Evolutionary conservation across 371 early-diverging fungal species (phyloP).

Genomic region (Mitosporidium daphniae): DNA sequence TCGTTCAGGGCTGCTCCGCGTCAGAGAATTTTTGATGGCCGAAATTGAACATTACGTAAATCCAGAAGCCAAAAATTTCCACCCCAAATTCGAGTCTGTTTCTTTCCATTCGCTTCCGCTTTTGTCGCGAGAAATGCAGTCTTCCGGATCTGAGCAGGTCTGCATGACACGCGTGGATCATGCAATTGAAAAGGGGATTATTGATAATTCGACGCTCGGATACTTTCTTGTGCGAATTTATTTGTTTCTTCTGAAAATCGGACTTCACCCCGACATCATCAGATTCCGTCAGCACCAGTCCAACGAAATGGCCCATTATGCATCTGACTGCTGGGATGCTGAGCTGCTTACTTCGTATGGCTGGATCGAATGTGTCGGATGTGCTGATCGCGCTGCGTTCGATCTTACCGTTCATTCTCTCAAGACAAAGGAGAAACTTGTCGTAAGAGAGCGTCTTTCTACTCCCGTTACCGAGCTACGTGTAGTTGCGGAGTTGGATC

Average conservation of each 20-base stretch:
- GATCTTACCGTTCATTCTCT: conserved; percentile 73
- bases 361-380: conserved; percentile 99
- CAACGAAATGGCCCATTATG: conserved; percentile 99
- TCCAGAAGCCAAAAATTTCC: conserved; percentile 59
- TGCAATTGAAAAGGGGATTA: no score
- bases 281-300: conserved; percentile 96
- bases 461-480: conserved; percentile 16
- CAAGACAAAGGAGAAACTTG: conserved; percentile 57
- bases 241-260: conserved; percentile 60
- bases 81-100: conserved; percentile 57
- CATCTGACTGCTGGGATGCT: conserved; percentile 47
- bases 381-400: conserved; percentile 93
- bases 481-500: conserved; percentile 8
- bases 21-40: conserved; percentile 95
- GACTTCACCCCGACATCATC: conserved; percentile 45
- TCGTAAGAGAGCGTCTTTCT: conserved; percentile 46
- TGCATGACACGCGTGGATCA: no score
- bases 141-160: no score
- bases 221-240: conserved; percentile 89
- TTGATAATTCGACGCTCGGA: conserved; percentile 87
- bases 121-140: no score
- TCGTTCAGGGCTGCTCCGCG: conserved; percentile 74
- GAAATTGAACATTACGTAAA: conserved; percentile 98
- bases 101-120: no score
- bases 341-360: conserved; percentile 19